phyloP scores from a whole-genome alignment of 202 grass and related monocot species.

The Thinopyrum obtusiflorum region DNA sequence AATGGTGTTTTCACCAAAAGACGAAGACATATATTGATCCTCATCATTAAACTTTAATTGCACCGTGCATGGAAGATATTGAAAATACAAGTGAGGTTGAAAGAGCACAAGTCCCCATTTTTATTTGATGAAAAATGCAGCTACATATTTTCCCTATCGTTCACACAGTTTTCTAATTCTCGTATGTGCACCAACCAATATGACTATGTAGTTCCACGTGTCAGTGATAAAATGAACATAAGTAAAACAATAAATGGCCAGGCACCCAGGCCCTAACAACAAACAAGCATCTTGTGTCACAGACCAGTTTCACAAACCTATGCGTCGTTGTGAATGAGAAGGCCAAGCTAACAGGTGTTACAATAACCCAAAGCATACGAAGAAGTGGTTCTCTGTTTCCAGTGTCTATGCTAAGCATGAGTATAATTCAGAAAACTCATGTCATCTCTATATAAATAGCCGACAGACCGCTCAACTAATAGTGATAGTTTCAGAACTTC shows the following conservation, averaged over 20 bases:
- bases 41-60: neutral
- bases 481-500: neutral
- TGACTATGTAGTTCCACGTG: neutral
- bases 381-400: neutral
- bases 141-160: neutral
- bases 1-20: neutral
- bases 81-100: neutral
- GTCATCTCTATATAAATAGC: neutral
- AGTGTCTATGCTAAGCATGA: neutral
- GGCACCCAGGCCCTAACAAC: neutral
- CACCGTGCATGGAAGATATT: neutral
- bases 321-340: neutral
- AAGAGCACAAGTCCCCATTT: neutral
- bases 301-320: neutral
- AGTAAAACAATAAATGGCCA: neutral
- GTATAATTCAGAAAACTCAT: constrained; percentile 8
- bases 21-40: neutral
- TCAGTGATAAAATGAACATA: neutral
- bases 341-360: neutral
- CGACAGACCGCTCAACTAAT: neutral
- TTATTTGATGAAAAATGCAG: neutral
- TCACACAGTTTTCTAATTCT: neutral
- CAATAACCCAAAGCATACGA: neutral
- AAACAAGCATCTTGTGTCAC: neutral
- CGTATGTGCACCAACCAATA: neutral